Evolutionary conservation across 805 yeast species (phyloP), one percentile per base, ranked within the genome.

Genomic region (Sugiyamaella marilandica): DNA sequence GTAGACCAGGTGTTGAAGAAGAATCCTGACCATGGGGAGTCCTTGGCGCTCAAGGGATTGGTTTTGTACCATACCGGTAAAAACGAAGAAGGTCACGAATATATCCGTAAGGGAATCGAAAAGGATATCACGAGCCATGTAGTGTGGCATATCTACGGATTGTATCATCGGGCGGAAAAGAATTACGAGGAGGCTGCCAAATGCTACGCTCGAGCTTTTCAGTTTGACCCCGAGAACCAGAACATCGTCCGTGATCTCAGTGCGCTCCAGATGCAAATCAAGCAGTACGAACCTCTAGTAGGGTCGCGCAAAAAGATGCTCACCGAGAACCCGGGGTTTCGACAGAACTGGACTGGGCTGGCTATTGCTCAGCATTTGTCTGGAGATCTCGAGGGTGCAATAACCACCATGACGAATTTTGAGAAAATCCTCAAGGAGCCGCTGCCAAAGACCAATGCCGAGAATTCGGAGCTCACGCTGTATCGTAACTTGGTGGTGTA

Each of bases 341-440:
- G 97, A 58, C 90, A 92, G 56, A 87, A 88, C 65, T 91, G 97
- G 96, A 86, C 95, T 1, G 84, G 85, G 0, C 75, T 86, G 49
- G 96, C 96, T 1, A 76, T 89, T 41, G 96, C 97, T 0, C 88
- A 85, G 65, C 87, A 87, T 67, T 74, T 91, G 65, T 80, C 80
- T 65, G 78, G 79, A 24, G 87, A 90, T 62, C 78, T 75, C 62
- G 74, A 72, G 35, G 80, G 80, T 21, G 92, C 96, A 5, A 83
- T 84, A 52, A 79, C 79, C 52, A 86, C 92, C 1, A 76, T 91
- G 60, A 65, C 79, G 18, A 83, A 85, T 61, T 88, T 87, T 62
- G 97, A 92, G 67, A 83, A 79, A 31, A 71, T 87, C 32, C 80
- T 89, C 33, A 78, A 77, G 60, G 92, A 83, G 14, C 83, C 83